Evolutionary conservation across 176 grass and related monocot species (phyloP).

Genomic region (Avena sativa): DNA sequence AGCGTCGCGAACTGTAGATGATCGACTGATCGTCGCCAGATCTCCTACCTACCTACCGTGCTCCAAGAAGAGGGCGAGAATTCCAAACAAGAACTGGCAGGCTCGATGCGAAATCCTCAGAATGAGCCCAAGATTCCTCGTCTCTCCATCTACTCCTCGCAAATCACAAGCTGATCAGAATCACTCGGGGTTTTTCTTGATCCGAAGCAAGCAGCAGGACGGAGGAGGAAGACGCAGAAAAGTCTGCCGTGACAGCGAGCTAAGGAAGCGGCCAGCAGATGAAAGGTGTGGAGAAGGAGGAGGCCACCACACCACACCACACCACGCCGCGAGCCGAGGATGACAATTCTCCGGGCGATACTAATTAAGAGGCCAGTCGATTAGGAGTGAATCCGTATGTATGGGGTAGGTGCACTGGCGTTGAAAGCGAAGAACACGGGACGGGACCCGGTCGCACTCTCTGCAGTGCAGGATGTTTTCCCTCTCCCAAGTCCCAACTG

Average conservation of each 20-base stretch:
- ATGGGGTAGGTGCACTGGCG: slow-evolving; percentile 5
- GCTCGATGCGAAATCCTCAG: not conserved
- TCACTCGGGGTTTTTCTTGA: not conserved
- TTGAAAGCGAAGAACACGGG: slow-evolving; percentile 26
- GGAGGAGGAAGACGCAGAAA: not conserved
- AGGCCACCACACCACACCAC: not conserved
- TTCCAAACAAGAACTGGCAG: not conserved
- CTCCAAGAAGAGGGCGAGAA: not conserved
- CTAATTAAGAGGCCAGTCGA: not conserved
- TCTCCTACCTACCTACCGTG: not conserved
- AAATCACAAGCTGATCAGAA: not conserved
- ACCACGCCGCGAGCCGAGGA: not conserved
- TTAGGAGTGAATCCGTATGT: not conserved
- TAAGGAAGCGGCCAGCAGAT: not conserved
- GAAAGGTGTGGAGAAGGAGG: not conserved
- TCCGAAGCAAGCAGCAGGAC: slow-evolving; percentile 20
- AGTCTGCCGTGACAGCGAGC: slow-evolving; percentile 3
- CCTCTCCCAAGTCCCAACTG: not conserved
- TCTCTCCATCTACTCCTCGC: slow-evolving; percentile 19
- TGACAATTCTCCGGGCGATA: not conserved
- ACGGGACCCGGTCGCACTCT: slow-evolving; percentile 25
- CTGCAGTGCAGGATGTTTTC: not conserved
- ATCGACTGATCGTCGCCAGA: not conserved
- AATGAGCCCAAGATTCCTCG: not conserved
- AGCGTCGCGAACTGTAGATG: not conserved